Evolutionary conservation across 2,329 filamentous ascomycete genomes (phyloP), one percentile per base, ranked within the genome.

Genomic region (Gliomastix tumulicola): DNA sequence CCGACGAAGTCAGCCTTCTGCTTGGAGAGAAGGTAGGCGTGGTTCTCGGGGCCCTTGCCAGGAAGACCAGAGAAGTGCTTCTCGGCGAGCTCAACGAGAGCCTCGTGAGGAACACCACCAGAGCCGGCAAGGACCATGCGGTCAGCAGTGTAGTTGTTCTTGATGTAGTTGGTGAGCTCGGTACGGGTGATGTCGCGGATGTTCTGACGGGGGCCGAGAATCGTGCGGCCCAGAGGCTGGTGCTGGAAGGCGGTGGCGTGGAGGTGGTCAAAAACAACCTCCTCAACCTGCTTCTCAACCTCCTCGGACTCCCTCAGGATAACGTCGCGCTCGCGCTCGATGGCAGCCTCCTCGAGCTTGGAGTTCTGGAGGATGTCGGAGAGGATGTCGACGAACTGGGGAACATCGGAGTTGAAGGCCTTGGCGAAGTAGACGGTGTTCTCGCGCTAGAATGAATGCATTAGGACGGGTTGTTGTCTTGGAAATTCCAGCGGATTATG

Each of bases 381-480:
- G 44, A 98, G 87, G 57, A 98, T 97, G 66, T 98, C 88, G 66
- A 98, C 92, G 60, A 87, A 87, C 65, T 89, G 85, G 56, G 89
- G 89, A 44, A 97, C 88, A 63, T 98, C 90, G 67, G 84, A 81
- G 75, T 98, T 98, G 76, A 98, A 95, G 48, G 90, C 84, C 74
- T 97, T 96, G 68, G 92, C 92, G 68, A 97, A 98, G 79, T 98
- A 98, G 60, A 98, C 92, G 55, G 92, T 98, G 79, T 96, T 97
- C 69, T 98, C 92, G 66, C 92, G 88, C 89, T 87, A 55, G 46
- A 45, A 44, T 28, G 25, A 39, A 37, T 33, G 31, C 36, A 43
- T 59, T 49, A 59, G 55, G 40, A 34, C 38, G n/a, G 35, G 30
- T 43, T 32, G 13, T 13, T 18, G 18, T 6, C 18, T 12, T 13